phyloP scores from a whole-genome alignment of 2,329 filamentous ascomycete genomes.

The Diaporthe sp. region DNA sequence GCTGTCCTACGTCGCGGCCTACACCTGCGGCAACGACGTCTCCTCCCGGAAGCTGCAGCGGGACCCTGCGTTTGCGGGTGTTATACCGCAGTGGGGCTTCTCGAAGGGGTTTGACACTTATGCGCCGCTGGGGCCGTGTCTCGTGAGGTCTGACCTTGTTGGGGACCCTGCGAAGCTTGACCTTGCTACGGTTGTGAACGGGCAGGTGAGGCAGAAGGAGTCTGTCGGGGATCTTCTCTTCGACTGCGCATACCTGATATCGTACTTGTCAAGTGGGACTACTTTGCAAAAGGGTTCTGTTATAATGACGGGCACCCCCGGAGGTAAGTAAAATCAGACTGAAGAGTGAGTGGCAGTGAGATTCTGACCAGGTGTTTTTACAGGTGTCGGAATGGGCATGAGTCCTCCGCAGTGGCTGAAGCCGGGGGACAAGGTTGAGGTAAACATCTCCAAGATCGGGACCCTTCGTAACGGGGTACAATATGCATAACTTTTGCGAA shows the following conservation, averaged over 20 bases:
- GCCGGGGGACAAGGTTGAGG: slow-evolving; percentile 57
- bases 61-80: slow-evolving; percentile 62
- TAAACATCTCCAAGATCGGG: slow-evolving; percentile 56
- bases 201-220: slow-evolving; percentile 60
- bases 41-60: slow-evolving; percentile 66
- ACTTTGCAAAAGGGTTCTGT: slow-evolving; percentile 59
- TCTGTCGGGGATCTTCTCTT: slow-evolving; percentile 60
- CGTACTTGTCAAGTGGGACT: slow-evolving; percentile 57
- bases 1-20: slow-evolving; percentile 65
- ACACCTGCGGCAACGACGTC: slow-evolving; percentile 69
- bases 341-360: neutral
- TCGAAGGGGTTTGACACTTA: slow-evolving; percentile 70
- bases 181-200: slow-evolving; percentile 63
- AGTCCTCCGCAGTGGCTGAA: slow-evolving; percentile 55
- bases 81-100: slow-evolving; percentile 70
- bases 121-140: slow-evolving; percentile 65
- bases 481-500: slow-evolving; percentile 40
- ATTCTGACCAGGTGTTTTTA: neutral
- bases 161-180: slow-evolving; percentile 58
- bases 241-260: slow-evolving; percentile 54
- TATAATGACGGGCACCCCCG: slow-evolving; percentile 63
- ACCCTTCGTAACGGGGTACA: slow-evolving; percentile 56
- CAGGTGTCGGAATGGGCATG: slow-evolving; percentile 60
- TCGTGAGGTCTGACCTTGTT: slow-evolving; percentile 60
- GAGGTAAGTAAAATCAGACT: slow-evolving; percentile 47